Conservation (phyloP, 352 stramenopile species). For the Globisporangium paroecandrum region DNA sequence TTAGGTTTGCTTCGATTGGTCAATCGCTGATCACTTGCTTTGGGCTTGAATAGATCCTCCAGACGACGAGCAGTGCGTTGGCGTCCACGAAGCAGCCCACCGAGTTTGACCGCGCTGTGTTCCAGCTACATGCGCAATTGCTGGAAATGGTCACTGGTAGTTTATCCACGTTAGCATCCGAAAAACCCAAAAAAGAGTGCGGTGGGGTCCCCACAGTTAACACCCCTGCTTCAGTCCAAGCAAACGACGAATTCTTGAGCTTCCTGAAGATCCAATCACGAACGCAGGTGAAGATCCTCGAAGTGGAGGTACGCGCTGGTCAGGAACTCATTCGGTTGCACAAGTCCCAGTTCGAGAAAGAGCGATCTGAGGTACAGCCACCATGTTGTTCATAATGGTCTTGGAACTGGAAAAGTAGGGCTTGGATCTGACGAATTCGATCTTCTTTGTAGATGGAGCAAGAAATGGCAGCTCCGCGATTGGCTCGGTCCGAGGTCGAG, state of each 20-base stretch:
- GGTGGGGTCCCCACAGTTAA: background rate
- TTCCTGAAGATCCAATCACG: constrained; percentile 40
- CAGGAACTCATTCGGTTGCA: constrained; percentile 59
- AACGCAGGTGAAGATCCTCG: constrained; percentile 49
- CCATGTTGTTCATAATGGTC: no score
- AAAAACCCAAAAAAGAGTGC: background rate
- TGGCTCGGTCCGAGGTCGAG: constrained; percentile 39
- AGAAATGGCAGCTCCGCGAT: constrained; percentile 39
- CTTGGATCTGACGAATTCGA: background rate
- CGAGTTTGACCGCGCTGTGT: constrained; percentile 30
- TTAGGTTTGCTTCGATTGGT: no score
- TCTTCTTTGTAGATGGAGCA: constrained; percentile 38
- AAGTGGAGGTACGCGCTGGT: constrained; percentile 55
- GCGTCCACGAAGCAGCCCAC: constrained; percentile 16
- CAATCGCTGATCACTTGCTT: no score
- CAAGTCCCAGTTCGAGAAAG: constrained; percentile 50
- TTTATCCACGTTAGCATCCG: constrained; percentile 3
- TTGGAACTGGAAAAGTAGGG: no score
- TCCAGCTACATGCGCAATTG: constrained; percentile 37
- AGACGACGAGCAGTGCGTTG: constrained; percentile 25
- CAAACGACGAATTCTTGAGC: constrained; percentile 35
- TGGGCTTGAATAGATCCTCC: constrained; percentile 25
- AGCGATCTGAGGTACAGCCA: constrained; percentile 29
- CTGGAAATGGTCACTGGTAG: constrained; percentile 27
- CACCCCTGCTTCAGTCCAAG: background rate